These are phyloP conservation scores for Penicillium sp. DNA, from an alignment of 2,329 filamentous ascomycete species.

Conservation along the genomic window DNA sequence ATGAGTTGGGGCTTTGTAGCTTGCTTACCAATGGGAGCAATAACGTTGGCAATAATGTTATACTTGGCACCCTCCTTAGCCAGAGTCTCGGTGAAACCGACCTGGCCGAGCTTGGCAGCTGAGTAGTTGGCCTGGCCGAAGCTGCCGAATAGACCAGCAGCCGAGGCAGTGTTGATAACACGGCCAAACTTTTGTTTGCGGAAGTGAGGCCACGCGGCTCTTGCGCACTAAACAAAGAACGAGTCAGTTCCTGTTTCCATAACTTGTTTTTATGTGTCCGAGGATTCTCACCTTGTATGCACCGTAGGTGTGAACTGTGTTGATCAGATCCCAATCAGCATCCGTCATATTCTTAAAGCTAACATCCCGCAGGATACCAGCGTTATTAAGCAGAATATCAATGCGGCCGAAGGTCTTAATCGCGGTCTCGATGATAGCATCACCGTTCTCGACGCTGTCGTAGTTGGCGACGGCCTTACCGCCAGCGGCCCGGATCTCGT, in stretches of 20 bases:
- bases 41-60: slow-evolving; percentile 93
- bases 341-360: slow-evolving; percentile 99
- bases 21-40: slow-evolving; percentile 71
- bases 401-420: slow-evolving; percentile 63
- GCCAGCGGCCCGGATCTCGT: slow-evolving; percentile 68
- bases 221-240: slow-evolving; percentile 60
- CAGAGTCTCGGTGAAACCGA: slow-evolving; percentile 96
- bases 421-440: slow-evolving; percentile 77
- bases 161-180: slow-evolving; percentile 95
- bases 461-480: slow-evolving; percentile 98
- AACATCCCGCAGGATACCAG: slow-evolving; percentile 89
- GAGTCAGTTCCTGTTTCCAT: slow-evolving; percentile 17
- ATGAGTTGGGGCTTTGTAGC: background rate
- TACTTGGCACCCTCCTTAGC: slow-evolving; percentile 98
- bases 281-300: slow-evolving; percentile 70
- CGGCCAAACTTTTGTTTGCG: slow-evolving; percentile 98
- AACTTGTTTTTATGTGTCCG: background rate
- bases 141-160: slow-evolving; percentile 89
- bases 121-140: slow-evolving; percentile 98
- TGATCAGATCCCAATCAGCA: slow-evolving; percentile 92
- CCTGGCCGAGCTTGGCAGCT: slow-evolving; percentile 89
- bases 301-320: slow-evolving; percentile 87
- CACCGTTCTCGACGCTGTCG: slow-evolving; percentile 78
- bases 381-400: slow-evolving; percentile 96
- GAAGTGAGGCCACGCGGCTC: slow-evolving; percentile 95